Conservation (phyloP, 2,329 filamentous ascomycete species). For the Hypoxylon sp. region DNA sequence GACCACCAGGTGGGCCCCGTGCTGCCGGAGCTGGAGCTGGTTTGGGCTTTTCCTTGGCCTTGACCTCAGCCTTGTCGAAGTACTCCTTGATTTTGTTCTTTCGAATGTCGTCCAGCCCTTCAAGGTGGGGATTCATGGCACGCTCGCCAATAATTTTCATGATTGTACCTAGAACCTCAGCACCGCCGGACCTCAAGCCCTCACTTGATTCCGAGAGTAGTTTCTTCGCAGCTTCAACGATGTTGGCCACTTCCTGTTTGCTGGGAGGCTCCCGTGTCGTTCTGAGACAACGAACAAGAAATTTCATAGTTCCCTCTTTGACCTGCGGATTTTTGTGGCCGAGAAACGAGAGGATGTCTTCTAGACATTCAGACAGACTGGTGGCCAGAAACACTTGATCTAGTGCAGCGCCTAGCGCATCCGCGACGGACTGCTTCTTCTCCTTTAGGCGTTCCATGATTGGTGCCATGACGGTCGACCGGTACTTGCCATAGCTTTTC, state of each 20-base stretch:
- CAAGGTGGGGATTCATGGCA: conserved; percentile 92
- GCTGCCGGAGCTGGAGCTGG: conserved; percentile 73
- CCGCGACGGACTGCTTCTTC: conserved; percentile 91
- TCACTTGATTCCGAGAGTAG: conserved; percentile 91
- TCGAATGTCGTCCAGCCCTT: conserved; percentile 93
- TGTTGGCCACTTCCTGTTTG: conserved; percentile 84
- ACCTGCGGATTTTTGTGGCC: conserved; percentile 98
- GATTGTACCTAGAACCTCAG: conserved; percentile 90
- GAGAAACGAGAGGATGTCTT: conserved; percentile 87
- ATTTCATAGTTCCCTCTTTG: conserved; percentile 94
- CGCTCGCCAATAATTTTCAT: conserved; percentile 99
- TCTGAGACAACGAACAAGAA: conserved; percentile 88
- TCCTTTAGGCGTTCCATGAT: conserved; percentile 98
- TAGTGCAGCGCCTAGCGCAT: conserved; percentile 87
- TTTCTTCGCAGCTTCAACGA: conserved; percentile 92
- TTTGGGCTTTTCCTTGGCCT: conserved; percentile 93
- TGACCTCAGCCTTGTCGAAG: conserved; percentile 84
- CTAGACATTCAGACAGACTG: conserved; percentile 84
- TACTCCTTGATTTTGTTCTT: conserved; percentile 96
- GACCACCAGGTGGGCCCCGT: conserved; percentile 61
- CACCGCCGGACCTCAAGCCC: conserved; percentile 86
- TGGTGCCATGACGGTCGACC: conserved; percentile 82
- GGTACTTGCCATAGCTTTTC: conserved; percentile 82
- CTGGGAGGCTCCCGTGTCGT: conserved; percentile 86
- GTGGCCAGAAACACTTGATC: conserved; percentile 78